These are phyloP conservation scores for Fusarium begoniae DNA, from an alignment of 2,329 filamentous ascomycete genomes.

Conservation along the genomic window DNA sequence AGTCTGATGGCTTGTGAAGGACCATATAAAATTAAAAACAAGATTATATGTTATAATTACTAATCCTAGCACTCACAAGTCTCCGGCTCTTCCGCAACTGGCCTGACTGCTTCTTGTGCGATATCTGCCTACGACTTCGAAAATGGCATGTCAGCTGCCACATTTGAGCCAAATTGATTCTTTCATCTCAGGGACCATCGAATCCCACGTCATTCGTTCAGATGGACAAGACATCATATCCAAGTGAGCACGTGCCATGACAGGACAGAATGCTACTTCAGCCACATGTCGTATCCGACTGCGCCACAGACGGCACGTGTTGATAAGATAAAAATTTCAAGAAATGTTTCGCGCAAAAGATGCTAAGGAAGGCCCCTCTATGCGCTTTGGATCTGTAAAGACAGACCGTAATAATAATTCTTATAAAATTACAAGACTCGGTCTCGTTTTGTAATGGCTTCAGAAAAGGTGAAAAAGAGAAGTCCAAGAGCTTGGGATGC, in stretches of 20 bases:
- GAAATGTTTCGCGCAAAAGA: constrained; percentile 43
- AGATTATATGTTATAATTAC: constrained; percentile 22
- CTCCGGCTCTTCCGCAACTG: constrained; percentile 30
- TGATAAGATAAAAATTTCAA: constrained; percentile 47
- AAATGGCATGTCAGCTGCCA: constrained; percentile 12
- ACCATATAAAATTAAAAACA: constrained; percentile 24
- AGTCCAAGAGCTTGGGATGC: constrained; percentile 58
- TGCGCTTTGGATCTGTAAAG: constrained; percentile 15
- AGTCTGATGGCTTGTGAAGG: background rate
- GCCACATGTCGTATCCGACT: background rate
- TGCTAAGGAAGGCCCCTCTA: constrained; percentile 29
- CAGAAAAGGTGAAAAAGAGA: constrained; percentile 52
- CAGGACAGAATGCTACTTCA: background rate
- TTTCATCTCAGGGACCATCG: constrained; percentile 3
- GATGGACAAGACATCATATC: background rate
- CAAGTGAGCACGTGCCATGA: constrained; percentile 12
- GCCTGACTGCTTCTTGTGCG: constrained; percentile 7
- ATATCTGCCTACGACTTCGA: background rate
- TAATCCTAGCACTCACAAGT: constrained; percentile 1
- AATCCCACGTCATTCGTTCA: constrained; percentile 25
- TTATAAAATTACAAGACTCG: background rate
- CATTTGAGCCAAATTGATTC: background rate
- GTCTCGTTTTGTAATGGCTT: constrained; percentile 41
- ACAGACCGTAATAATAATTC: background rate
- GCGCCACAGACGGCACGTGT: constrained; percentile 40